Evolutionary conservation across 257 asterid species (phyloP), one percentile per base, ranked within the genome.

Genomic region (Datura wrightii): DNA sequence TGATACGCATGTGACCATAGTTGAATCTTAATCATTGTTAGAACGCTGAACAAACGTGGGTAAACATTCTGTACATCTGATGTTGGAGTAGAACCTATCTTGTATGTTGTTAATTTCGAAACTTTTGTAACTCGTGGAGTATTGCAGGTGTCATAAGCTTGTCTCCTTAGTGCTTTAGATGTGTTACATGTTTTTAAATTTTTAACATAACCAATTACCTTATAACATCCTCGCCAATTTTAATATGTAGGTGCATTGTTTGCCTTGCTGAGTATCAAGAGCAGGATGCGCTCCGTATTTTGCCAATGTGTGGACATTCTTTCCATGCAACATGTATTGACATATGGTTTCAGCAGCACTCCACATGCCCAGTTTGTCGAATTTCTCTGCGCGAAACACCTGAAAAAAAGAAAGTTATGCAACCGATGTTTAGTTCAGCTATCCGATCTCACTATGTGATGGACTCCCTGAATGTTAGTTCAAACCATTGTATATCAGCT

Each of bases 341-440:
- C 66, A 89, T 90, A 83, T 96, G 99, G 99, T 89, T 96, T 52
- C 94, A 92, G 72, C 93, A 92, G 90, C 93, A 90, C 42, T 90
- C 93, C 16, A 94, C 98, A 0, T 96, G 99, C 79, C 99, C 99
- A 4, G 94, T 96, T 8, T 96, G 99, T 82, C 95, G 98, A 60
- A 74, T 94, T 50, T 93, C 99, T 71, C 93, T 94, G 14, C 93
- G 93, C 0, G 93, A 89, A 44, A 89, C 87, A 50, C 90, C 94
- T 0, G 97, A 89, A 85, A 90, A 88, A 81, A 94, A 86, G 82
- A 89, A 92, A 85, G 88, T 86, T 14, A 90, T 93, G 96, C 95
- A 92, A 63, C 95, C 94, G 0, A 83, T 96, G 91, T 94, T 92
- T 59, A 83, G 98, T 89, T 92, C 97, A 46, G 97, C 97, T 8